phyloP scores from a whole-genome alignment of 371 early-diverging fungal genomes.

The Mucor saturninus region DNA sequence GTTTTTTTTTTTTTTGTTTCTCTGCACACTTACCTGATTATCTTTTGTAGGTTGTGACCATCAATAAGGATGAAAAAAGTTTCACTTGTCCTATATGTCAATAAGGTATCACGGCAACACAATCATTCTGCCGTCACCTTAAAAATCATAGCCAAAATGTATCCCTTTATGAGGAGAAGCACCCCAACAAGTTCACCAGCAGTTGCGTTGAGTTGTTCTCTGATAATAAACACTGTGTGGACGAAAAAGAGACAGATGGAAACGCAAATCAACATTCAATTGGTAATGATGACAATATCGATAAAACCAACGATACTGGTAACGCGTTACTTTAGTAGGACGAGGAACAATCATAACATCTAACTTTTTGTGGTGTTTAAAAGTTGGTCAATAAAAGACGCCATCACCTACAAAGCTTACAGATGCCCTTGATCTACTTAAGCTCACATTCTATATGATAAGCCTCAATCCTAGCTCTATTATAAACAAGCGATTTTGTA shows the following conservation, averaged over 20 bases:
- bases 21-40: constrained; percentile 13
- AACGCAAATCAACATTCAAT: constrained; percentile 16
- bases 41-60: constrained; percentile 23
- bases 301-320: constrained; percentile 19
- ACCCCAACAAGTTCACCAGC: constrained; percentile 17
- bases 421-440: constrained; percentile 18
- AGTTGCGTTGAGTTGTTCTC: constrained; percentile 13
- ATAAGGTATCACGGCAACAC: constrained; percentile 18
- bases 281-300: constrained; percentile 14
- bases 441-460: constrained; percentile 19
- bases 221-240: constrained; percentile 21
- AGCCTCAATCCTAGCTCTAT: constrained; percentile 10
- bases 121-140: constrained; percentile 15
- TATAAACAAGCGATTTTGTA: constrained; percentile 19
- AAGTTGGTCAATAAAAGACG: constrained; percentile 15
- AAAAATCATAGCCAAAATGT: constrained; percentile 14
- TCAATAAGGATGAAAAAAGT: constrained; percentile 16
- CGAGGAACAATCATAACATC: constrained; percentile 16
- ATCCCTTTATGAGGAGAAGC: constrained; percentile 11
- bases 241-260: constrained; percentile 23
- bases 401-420: constrained; percentile 19
- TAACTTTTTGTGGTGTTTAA: constrained; percentile 17
- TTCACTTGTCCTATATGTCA: constrained; percentile 23
- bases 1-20: too few species aligned
- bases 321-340: constrained; percentile 18